Evolutionary conservation across 257 asterid genomes (phyloP), one percentile per base, ranked within the genome.

Genomic region (Datura wrightii): DNA sequence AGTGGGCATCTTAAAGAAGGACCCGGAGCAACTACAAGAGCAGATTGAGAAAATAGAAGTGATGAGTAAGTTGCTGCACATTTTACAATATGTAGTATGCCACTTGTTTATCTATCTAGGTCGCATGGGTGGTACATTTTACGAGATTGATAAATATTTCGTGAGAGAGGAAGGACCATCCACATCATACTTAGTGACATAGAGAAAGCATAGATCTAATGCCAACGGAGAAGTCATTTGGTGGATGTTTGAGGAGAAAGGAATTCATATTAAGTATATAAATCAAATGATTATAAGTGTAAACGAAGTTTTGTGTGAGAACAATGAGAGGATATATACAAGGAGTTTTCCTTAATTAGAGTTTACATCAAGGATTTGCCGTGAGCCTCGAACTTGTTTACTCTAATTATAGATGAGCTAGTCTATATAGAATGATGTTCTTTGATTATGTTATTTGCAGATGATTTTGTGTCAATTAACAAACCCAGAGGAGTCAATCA

Each of bases 1-100:
- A 84, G 98, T 95, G 79, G 98, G 98, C 36, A 93, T 95, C 80
- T 87, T 95, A 92, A 95, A 95, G 91, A 95, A 95, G 91, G 98
- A 95, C 89, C 98, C 98, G 0, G 98, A 95, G 24, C 86, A 95
- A 56, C 87, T 95, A 79, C 91, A 69, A 76, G 98, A 95, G 1
- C 98, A 95, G 90, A 95, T 94, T 87, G 87, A 91, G 67, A 95
- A 94, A 89, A 92, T 95, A 86, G 98, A 95, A 88, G 92, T 90
- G 39, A 91, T 92, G 98, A 95, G 79, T 69, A 39, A 69, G 79
- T 69, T 69, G 34, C 79, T 74, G 60, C 24, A 6, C 81, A 74
- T 74, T 46, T 44, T 72, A 24, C 18, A 10, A 48, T 48, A 19
- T 46, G 41, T 46, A 44, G 59, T 46, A 72, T 19, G 13, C 59